Evolutionary conservation across 148 eudicot genomes (phyloP), one percentile per base, ranked within the genome.

Genomic region (Drosera capensis): DNA sequence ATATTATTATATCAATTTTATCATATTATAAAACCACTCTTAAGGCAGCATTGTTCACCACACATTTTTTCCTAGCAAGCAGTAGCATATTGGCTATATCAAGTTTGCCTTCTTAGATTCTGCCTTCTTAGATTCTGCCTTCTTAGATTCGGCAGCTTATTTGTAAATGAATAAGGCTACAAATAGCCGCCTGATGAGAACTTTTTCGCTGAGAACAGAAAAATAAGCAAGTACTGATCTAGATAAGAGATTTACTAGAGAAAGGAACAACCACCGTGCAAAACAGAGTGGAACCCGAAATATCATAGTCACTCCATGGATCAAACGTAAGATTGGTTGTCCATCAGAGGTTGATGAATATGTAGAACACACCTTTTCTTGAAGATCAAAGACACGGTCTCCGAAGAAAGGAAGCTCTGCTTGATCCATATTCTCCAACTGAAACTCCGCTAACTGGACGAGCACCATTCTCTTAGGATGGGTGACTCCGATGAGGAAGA

Each of bases 301-400:
- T 0, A 34, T 11, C n/a, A 11, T 15, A 34, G 14, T 12, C 43
- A 40, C 21, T 42, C 14, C 46, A 21, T 0, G 6, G 5, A 15
- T 38, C 7, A 6, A 16, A n/a, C 42, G 23, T 3, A 14, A 23
- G 20, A 21, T 17, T 12, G 18, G 14, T 34, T 30, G 25, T 5
- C 5, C 25, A 53, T 29, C 40, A 22, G 16, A 35, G 19, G 29
- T 1, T 31, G 17, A 9, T 24, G 9, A 7, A 8, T 47, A 19
- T 3, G 51, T 22, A 23, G 43, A 28, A 5, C 22, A 0, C 56
- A 86, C 96, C 94, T 88, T 82, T 51, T 87, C 96, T 66, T 69
- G 88, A 62, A 87, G 88, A 77, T 79, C 84, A 49, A 88, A 75
- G 20, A 65, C 54, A 16, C 39, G 78, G 60, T 70, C 73, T 48